Evolutionary conservation across 768 basidiomycete genomes (phyloP), one percentile per base, ranked within the genome.

Genomic region (Kondoa subrosea): DNA sequence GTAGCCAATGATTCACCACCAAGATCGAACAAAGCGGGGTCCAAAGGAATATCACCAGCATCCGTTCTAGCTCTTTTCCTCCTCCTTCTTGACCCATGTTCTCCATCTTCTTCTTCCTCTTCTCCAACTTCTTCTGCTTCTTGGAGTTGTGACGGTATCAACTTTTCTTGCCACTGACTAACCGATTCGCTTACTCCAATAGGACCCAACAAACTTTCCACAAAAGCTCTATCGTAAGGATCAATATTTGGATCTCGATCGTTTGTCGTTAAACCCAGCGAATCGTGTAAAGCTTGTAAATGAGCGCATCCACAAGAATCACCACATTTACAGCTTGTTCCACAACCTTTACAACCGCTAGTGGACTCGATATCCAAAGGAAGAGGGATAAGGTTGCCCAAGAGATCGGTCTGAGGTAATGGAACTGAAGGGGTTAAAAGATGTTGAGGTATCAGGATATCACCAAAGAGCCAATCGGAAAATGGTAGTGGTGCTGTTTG

Each of bases 401-500:
- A n/a, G n/a, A n/a, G n/a, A n/a, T n/a, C n/a, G n/a, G 40, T 8
- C 40, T 8, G 40, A 50, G 40, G 8, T 50, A n/a, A 12, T 16
- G 16, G 26, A 31, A n/a, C 29, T 16, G 30, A 32, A 16, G 3
- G 3, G 27, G 61, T 3, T 3, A 63, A 8, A 12, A 63, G 30
- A 32, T 63, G 27, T 16, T n/a, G 29, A 3, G 61, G 61, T 16
- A 63, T 32, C 3, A 63, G 16, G 61, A 63, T 32, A 33, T 63
- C 61, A 8, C 61, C 61, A 32, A 63, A 63, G 16, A 29, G 29
- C 61, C 61, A 63, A 32, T 63, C 61, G 27, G 61, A 50, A 50
- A 50, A 50, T 8, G 40, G 40, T 50, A n/a, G n/a, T n/a, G n/a
- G n/a, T n/a, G n/a, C n/a, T n/a, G n/a, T n/a, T n/a, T n/a, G n/a